Base-by-base conservation (phyloP, 306 rosid species). In the Vigna nakashimae region DNA sequence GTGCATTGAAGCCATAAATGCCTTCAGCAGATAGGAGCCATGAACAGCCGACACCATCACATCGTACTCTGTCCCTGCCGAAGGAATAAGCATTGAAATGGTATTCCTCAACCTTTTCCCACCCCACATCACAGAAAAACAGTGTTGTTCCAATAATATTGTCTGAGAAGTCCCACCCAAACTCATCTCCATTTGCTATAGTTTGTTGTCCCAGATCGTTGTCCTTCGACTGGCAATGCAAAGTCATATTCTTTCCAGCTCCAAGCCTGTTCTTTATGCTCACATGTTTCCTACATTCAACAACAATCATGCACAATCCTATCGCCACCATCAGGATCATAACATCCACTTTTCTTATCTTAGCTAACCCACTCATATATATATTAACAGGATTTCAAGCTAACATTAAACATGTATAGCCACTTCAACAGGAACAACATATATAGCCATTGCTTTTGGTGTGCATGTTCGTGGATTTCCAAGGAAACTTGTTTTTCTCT, bases 211-310 rank as follows among this genome's bases (percentile, higher is more conserved):
- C 87, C 7, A 86, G 65, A 62, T 83, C 87, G 30, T 71, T 6
- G 16, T 86, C 87, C 68, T 62, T 69, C 30, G 89, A 86, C 78
- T 86, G 80, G 71, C 89, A 86, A 77, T 86, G 89, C 72, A 83
- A 26, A 24, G 66, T 80, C 83, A 86, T 58, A 83, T 80, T 83
- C 77, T 55, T 83, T 57, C 87, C 87, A 16, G 80, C 62, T 68
- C 87, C 85, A 67, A 86, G 46, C 4, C 24, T 76, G 83, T 86
- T 86, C 75, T 76, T 83, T 51, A 86, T 83, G 79, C 78, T 77
- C 1, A 80, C 89, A 73, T 86, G 87, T 65, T 86, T 83, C 14
- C n/a, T 12, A 11, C 58, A 63, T 28, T 38, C 69, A 60, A 73
- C 66, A 67, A 53, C 10, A 34, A 9, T 53, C 36, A 4, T 75